These are phyloP conservation scores for Carpinus viminea DNA, from an alignment of 306 rosid species.

Conservation along the genomic window DNA sequence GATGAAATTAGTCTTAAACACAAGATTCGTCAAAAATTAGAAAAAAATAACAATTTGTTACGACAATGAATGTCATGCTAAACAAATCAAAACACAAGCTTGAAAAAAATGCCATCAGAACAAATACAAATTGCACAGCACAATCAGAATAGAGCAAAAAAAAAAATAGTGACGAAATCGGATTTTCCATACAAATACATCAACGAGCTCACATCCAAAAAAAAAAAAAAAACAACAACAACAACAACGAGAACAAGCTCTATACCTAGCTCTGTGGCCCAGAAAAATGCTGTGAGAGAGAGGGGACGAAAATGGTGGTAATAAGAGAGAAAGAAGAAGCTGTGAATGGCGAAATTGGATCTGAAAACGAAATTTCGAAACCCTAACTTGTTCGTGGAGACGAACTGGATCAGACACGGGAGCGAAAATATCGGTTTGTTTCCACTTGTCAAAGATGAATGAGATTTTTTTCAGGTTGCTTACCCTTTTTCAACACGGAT, in stretches of 20 bases:
- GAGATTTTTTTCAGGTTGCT: slow-evolving; percentile 40
- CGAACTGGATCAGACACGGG: slow-evolving; percentile 21
- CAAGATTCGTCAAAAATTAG: background rate
- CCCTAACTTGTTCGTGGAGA: slow-evolving; percentile 32
- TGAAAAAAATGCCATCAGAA: background rate
- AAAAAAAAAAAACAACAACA: background rate
- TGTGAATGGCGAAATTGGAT: slow-evolving; percentile 20
- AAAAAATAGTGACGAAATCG: background rate
- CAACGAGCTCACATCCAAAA: background rate
- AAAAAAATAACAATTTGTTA: background rate
- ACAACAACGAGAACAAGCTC: background rate
- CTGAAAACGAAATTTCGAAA: slow-evolving; percentile 21
- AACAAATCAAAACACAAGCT: background rate
- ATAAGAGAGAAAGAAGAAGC: slow-evolving; percentile 31
- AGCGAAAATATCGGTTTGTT: slow-evolving; percentile 33
- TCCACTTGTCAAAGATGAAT: slow-evolving; percentile 11
- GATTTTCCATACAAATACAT: background rate
- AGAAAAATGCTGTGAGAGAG: background rate
- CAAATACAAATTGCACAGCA: background rate
- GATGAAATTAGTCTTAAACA: background rate
- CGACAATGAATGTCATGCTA: background rate
- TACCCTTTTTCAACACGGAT: slow-evolving; percentile 34
- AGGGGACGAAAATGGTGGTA: background rate
- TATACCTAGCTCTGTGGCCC: background rate
- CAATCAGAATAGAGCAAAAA: background rate